These are phyloP conservation scores for Picea sitchensis DNA, from an alignment of 75 land plant genomes.

Conservation along the genomic window DNA sequence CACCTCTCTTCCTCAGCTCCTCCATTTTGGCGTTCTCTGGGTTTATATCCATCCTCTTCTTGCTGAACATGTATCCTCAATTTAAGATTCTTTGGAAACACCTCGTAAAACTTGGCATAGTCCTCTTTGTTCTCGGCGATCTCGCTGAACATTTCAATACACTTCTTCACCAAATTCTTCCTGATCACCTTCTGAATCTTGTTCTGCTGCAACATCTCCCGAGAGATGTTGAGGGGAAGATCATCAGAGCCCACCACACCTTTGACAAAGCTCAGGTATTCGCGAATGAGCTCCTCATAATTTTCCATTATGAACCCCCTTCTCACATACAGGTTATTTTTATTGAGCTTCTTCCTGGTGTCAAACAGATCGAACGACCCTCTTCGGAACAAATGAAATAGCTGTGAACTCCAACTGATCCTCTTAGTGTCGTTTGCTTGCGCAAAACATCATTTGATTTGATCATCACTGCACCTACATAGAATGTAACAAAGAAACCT, in stretches of 20 bases:
- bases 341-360: conserved; percentile 69
- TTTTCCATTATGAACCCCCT: conserved; percentile 80
- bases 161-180: conserved; percentile 84
- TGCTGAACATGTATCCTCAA: no score
- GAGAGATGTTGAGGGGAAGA: conserved; percentile 73
- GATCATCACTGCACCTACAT: no score
- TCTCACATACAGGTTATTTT: conserved; percentile 75
- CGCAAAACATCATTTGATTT: no score
- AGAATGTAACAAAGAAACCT: no score
- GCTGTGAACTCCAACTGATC: conserved; percentile 68
- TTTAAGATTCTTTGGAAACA: conserved; percentile 38
- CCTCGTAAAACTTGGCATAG: conserved; percentile 59
- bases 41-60: no score
- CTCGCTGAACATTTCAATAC: conserved; percentile 66
- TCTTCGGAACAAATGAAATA: conserved; percentile 52
- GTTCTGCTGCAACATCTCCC: conserved; percentile 71
- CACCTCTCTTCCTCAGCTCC: no score
- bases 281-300: conserved; percentile 69
- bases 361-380: conserved; percentile 74
- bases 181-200: conserved; percentile 78
- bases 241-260: conserved; percentile 63
- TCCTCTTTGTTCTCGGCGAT: conserved; percentile 72
- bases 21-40: no score
- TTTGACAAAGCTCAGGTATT: conserved; percentile 70
- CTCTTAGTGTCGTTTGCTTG: not conserved